Base-by-base conservation (phyloP, 192 early-diverging fungal genomes). In the Linnemannia hyalina region DNA sequence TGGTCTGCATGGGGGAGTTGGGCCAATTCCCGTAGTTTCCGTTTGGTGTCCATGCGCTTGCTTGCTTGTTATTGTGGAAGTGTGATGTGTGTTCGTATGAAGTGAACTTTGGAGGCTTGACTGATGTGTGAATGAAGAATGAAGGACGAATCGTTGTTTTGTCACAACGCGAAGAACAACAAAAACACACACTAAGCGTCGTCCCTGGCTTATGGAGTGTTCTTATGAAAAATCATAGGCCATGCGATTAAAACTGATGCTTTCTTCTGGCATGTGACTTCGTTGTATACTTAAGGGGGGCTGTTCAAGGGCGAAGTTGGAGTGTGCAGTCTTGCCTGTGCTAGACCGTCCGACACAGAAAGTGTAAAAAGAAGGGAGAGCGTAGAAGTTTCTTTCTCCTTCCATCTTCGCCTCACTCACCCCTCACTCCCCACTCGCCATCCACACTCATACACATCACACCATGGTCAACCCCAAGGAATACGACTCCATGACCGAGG, bases 401-500 rank as follows among this genome's bases (percentile, higher is more conserved):
- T 73, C 71, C 71, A 73, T 73, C 71, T 46, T 46, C 38, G 26
- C 26, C 71, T 73, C 71, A 49, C 42, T 46, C 26, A 29, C n/a
- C 70, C 57, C 52, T 18, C 74, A 23, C 49, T 7, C 29, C 77
- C 68, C 40, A 23, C 60, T 22, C 18, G 18, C 16, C 49, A 22
- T 22, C 18, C 49, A 65, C 69, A 38, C 36, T 32, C 44, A 60
- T 36, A n/a, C 15, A 35, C 81, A 40, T 36, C 46, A 29, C 52
- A 55, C 8, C 15, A 80, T 80, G 78, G 74, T 60, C n/a, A 65
- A n/a, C 38, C 74, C 57, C 38, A 80, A 88, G 71, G 78, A 82
- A 26, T 88, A 87, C 81, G 91, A 92, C 54, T 68, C 84, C 47
- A 87, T 92, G 92, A 90, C 89, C 7, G 78, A 88, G 52, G 91